Conservation (phyloP, 208 protist genomes). For the Crithidia brevicula region DNA sequence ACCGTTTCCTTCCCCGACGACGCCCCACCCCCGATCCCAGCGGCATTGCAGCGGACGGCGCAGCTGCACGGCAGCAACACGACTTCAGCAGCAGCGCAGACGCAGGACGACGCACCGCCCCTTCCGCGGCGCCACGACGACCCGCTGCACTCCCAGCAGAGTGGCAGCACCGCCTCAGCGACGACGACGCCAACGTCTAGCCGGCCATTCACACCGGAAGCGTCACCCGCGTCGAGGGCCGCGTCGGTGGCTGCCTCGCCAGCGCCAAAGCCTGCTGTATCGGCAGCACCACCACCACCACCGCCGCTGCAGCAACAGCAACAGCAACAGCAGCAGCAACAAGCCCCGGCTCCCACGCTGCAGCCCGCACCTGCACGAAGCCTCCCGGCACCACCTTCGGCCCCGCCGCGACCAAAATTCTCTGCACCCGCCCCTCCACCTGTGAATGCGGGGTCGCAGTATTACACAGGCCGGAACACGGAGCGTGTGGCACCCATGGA, state of each 20-base stretch:
- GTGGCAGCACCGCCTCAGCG: background rate
- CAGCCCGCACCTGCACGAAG: background rate
- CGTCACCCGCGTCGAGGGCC: background rate
- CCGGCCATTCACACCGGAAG: background rate
- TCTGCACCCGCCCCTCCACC: background rate
- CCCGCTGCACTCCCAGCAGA: conserved; percentile 5
- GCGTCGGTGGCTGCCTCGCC: background rate
- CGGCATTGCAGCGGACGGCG: background rate
- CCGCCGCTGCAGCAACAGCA: background rate
- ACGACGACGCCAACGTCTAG: background rate
- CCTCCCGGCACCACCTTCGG: background rate
- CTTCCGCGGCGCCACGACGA: conserved; percentile 13
- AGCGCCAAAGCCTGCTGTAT: background rate
- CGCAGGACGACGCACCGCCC: too few relatives aligned
- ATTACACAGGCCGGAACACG: conserved; percentile 15
- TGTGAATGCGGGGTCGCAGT: background rate
- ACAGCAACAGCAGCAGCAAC: background rate
- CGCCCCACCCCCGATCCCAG: background rate
- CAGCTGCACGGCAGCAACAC: background rate
- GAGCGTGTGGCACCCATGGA: conserved; percentile 19
- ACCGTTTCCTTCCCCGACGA: conserved; percentile 4
- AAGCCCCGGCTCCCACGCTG: background rate
- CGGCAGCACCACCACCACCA: background rate
- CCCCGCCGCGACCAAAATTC: background rate
- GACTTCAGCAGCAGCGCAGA: background rate